Evolutionary conservation across 2,329 filamentous ascomycete species (phyloP), one percentile per base, ranked within the genome.

Genomic region (Nothophoma quercina): DNA sequence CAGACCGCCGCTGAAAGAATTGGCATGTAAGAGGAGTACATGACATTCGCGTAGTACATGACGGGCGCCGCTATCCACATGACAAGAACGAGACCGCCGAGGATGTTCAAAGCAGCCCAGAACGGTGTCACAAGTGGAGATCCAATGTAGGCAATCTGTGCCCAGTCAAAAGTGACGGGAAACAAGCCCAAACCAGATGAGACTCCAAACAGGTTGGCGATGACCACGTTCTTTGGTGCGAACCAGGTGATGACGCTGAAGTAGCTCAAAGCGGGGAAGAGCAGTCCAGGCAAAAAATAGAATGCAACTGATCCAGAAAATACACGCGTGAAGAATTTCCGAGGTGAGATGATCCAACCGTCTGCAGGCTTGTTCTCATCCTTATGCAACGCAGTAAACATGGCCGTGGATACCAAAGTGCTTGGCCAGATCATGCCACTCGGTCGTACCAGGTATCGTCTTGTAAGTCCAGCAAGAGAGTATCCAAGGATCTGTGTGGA

Each of bases 401-500:
- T 93, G 64, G 91, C 88, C 0, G 90, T 91, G 16, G 91, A 93
- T 82, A 93, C 92, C 41, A 96, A 79, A 0, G 91, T 96, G 18
- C 89, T 88, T 1, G 91, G 91, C 91, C 91, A 96, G 39, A 96
- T 91, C 89, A 96, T 96, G 53, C 90, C 90, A 56, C 89, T 90
- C 0, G 91, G 91, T 21, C 90, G 85, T 22, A 96, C 91, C 4
- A 96, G 81, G 70, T 92, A 95, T 41, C 89, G 85, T 51, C 91
- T 82, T 2, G 90, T 90, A 34, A 96, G 79, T 2, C 91, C 91
- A 41, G 91, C 91, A 70, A 96, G 91, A 3, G 91, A 87, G 71
- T 96, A 96, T 12, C 91, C 91, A 26, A 96, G 78, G 22, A 95
- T 90, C 70, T 96, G 91, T 0, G 91, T 95, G 2, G 91, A 95